Conservation (phyloP, 257 asterid species). For the Solanum medicagineum region DNA sequence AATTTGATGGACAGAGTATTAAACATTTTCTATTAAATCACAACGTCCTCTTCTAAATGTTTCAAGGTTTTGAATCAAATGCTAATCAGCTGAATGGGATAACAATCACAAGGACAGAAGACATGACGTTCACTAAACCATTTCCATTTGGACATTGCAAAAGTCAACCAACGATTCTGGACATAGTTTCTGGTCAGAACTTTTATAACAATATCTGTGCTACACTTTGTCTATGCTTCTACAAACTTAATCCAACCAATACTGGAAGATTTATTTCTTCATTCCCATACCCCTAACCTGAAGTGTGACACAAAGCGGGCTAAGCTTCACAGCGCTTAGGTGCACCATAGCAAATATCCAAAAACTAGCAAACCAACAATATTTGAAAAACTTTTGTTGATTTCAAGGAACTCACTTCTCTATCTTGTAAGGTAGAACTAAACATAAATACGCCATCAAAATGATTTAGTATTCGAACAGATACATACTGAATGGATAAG, state of each 20-base stretch:
- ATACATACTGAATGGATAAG: not conserved
- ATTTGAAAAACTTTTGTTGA: not conserved
- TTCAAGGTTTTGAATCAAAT: not conserved
- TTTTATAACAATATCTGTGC: not conserved
- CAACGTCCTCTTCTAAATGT: not conserved
- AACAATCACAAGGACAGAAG: not conserved
- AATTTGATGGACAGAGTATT: not conserved
- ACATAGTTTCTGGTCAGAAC: not conserved
- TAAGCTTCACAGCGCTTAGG: not conserved
- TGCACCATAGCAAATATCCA: not conserved
- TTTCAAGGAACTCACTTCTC: not conserved
- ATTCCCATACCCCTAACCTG: not conserved
- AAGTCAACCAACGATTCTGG: not conserved
- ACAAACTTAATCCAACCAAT: not conserved
- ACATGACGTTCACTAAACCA: not conserved
- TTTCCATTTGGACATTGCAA: not conserved
- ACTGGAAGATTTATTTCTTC: not conserved
- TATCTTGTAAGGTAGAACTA: not conserved
- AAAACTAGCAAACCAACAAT: not conserved
- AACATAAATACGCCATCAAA: not conserved
- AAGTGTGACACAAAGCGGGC: not conserved
- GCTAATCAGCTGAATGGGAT: not conserved
- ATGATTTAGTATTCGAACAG: not conserved
- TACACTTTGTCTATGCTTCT: not conserved
- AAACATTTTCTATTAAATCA: not conserved